phyloP scores from a whole-genome alignment of 2,329 filamentous ascomycete genomes.

The Xylaria sp. region DNA sequence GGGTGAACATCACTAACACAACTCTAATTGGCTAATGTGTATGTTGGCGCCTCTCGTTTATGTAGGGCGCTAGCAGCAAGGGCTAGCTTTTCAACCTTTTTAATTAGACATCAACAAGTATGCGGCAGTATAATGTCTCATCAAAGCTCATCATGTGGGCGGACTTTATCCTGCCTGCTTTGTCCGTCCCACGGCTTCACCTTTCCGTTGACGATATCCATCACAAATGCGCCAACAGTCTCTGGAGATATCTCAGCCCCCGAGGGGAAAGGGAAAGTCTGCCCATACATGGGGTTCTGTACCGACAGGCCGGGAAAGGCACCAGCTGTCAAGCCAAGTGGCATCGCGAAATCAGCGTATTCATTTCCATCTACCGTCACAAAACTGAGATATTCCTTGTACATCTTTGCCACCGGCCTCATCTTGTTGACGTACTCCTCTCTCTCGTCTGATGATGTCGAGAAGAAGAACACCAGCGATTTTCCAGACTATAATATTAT shows the following conservation, averaged over 20 bases:
- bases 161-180: slow-evolving; percentile 22
- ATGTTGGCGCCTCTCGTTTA: background rate
- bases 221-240: slow-evolving; percentile 55
- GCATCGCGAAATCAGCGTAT: slow-evolving; percentile 56
- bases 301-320: slow-evolving; percentile 53
- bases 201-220: slow-evolving; percentile 57
- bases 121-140: background rate
- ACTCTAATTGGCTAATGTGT: background rate
- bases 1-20: background rate
- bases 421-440: slow-evolving; percentile 52
- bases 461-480: slow-evolving; percentile 54
- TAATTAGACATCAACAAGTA: background rate
- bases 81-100: background rate
- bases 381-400: slow-evolving; percentile 59
- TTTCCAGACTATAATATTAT: slow-evolving; percentile 49
- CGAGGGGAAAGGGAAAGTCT: slow-evolving; percentile 54
- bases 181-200: slow-evolving; percentile 53
- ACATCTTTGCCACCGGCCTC: slow-evolving; percentile 56
- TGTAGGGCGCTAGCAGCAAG: too few relatives aligned
- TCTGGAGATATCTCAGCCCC: slow-evolving; percentile 48
- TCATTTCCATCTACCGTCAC: slow-evolving; percentile 58
- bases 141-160: slow-evolving; percentile 43
- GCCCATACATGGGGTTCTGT: slow-evolving; percentile 57
- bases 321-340: slow-evolving; percentile 52
- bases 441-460: slow-evolving; percentile 46